Percentiles rank a stretch among this genome's conserved stretches.
Conservation (phyloP, 192 early-diverging fungal genomes). For the Lunasporangiospora selenospora region DNA sequence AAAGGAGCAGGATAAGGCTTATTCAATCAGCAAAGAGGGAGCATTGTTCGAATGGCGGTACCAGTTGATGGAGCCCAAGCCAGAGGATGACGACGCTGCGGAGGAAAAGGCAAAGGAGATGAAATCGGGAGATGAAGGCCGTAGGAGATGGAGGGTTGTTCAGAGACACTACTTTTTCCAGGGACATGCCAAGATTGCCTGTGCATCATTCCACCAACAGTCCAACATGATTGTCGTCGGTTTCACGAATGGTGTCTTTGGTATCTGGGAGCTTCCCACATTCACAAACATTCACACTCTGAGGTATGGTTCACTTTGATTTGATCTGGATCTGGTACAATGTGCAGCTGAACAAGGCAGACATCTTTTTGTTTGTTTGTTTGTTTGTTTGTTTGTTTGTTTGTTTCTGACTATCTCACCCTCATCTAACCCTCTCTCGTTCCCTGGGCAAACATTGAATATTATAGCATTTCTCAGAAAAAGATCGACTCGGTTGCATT, state of each 20-base stretch:
- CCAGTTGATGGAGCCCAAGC: conserved; percentile 44
- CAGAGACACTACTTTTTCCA: conserved; percentile 83
- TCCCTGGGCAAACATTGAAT: too few relatives aligned
- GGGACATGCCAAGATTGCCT: conserved; percentile 78
- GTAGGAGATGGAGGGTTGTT: conserved; percentile 60
- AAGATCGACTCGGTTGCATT: conserved; percentile 90
- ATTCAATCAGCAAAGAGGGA: conserved; percentile 90
- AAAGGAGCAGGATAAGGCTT: conserved; percentile 68
- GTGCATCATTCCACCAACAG: conserved; percentile 76
- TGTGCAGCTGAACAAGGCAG: too few relatives aligned
- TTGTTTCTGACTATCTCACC: too few relatives aligned
- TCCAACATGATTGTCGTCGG: conserved; percentile 87
- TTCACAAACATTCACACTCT: conserved; percentile 95
- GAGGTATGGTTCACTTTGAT: conserved; percentile 66
- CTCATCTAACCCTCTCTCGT: too few relatives aligned
- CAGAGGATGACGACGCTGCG: conserved; percentile 61
- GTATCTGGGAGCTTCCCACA: conserved; percentile 96
- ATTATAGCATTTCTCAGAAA: conserved; percentile 86
- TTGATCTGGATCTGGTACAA: too few relatives aligned
- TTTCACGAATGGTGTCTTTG: conserved; percentile 94
- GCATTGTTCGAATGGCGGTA: conserved; percentile 83
- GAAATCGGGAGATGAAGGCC: conserved; percentile 31
- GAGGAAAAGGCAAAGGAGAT: conserved; percentile 63
- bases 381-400: background rate
- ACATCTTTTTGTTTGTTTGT: background rate